Evolutionary conservation across 2,329 filamentous ascomycete genomes (phyloP).

Genomic region (Colletotrichum falcatum): DNA sequence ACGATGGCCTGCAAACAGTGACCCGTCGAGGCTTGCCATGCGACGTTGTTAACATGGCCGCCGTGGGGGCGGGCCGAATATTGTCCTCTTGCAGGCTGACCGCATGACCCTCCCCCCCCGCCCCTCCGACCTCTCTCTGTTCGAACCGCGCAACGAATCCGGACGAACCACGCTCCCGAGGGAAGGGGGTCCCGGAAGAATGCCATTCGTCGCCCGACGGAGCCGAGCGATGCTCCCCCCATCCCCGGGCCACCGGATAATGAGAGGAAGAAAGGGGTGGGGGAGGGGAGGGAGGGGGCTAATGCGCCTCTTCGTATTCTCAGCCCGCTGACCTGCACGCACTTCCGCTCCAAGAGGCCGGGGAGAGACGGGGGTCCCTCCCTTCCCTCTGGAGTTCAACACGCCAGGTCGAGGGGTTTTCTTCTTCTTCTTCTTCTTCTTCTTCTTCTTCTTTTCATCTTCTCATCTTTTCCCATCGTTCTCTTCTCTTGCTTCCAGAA

Average conservation of each 20-base stretch:
- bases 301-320: constrained; percentile 19
- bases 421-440: too few relatives aligned
- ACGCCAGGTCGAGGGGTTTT: too few relatives aligned
- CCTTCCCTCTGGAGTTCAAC: background rate
- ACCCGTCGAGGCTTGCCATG: background rate
- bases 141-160: background rate
- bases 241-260: background rate
- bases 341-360: background rate
- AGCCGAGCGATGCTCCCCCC: background rate
- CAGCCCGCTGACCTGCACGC: constrained; percentile 4
- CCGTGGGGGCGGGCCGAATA: background rate
- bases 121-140: background rate
- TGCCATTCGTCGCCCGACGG: background rate
- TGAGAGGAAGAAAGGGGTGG: background rate
- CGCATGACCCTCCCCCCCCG: background rate
- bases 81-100: constrained; percentile 22
- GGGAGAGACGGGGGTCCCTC: background rate
- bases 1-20: background rate
- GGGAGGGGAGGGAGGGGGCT: background rate
- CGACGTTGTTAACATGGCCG: background rate
- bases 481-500: background rate
- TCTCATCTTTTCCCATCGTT: background rate
- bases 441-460: background rate
- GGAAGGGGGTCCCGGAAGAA: too few relatives aligned
- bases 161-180: too few relatives aligned